Base-by-base conservation (phyloP, 331 rosid genomes). In the Dryas integrifolia region DNA sequence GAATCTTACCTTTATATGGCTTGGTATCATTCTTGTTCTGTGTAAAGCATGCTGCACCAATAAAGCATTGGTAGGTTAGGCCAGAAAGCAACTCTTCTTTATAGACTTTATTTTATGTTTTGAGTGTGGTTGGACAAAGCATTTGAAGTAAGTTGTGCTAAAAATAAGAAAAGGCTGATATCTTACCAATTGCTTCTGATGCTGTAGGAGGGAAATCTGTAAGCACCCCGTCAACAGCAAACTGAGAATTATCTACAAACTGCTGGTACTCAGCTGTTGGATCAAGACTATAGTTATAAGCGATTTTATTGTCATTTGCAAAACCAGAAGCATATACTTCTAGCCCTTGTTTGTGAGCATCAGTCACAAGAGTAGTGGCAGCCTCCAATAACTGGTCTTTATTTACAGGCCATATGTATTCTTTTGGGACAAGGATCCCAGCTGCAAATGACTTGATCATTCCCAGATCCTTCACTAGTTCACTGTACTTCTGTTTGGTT, bases 261-360 rank as follows among this genome's bases (percentile, higher is more conserved):
- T 92, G 96, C 49, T 86, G 66, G 84, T 89, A 91, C 83, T 95
- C 99, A 8, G 74, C 41, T 7, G 86, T 41, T 52, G 97, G 89
- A 67, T 95, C 98, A 69, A 84, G 88, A 59, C 82, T 84, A 53
- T 86, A 95, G 72, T 72, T 84, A 71, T 91, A 82, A 65, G 90
- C 87, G 46, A 76, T 3, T 13, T 72, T 10, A 4, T 72, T 0
- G 48, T 95, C 98, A 65, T 91, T 95, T 26, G 96, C 85, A 44
- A 92, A 95, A 82, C 93, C 97, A 74, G 82, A 84, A 72, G 96
- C 98, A 83, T 85, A 83, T 51, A 95, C 86, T 81, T 92, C 96
- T 38, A 95, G 80, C 52, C 99, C 99, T 73, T 43, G 75, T 76
- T 83, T 89, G 79, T 95, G 99, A 15, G 97, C 97, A 77, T 91